phyloP scores from a whole-genome alignment of 1,139 yeast genomes.

The Taphrina populina region DNA sequence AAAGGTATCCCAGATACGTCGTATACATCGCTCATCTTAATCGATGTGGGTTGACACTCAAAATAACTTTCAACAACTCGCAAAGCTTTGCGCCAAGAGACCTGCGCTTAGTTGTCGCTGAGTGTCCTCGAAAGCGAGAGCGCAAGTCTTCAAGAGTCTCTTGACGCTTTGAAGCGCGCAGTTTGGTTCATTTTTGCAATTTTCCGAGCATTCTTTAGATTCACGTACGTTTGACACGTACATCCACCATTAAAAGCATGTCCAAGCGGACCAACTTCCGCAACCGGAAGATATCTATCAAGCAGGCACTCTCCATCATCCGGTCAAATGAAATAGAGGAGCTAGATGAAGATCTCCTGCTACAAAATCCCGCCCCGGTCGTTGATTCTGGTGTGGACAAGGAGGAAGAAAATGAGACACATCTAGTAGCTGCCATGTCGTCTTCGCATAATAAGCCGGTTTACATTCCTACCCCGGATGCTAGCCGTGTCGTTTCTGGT shows the following conservation, averaged over 20 bases:
- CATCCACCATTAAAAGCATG: conserved; percentile 26
- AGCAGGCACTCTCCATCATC: conserved; percentile 79
- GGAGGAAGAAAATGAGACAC: conserved; percentile 79
- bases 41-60: too few species aligned
- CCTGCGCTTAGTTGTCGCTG: conserved; percentile 31
- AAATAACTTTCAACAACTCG: too few species aligned
- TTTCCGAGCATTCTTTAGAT: too few species aligned
- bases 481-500: conserved; percentile 52
- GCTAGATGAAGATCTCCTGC: conserved; percentile 64
- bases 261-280: conserved; percentile 53
- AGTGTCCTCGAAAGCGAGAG: conserved; percentile 7
- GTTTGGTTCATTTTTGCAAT: conserved; percentile 1
- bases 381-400: conserved; percentile 98
- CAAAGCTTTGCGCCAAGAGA: conserved; percentile 12
- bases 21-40: too few species aligned
- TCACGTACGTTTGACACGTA: neutral
- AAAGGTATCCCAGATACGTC: too few species aligned
- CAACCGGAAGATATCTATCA: conserved; percentile 86
- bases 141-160: neutral
- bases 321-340: conserved; percentile 78
- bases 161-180: conserved; percentile 10
- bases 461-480: conserved; percentile 96
- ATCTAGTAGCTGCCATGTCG: conserved; percentile 83
- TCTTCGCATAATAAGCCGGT: conserved; percentile 63
- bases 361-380: conserved; percentile 81